phyloP scores from a whole-genome alignment of 2,329 filamentous ascomycete genomes.

The Neonectria neomacrospora region DNA sequence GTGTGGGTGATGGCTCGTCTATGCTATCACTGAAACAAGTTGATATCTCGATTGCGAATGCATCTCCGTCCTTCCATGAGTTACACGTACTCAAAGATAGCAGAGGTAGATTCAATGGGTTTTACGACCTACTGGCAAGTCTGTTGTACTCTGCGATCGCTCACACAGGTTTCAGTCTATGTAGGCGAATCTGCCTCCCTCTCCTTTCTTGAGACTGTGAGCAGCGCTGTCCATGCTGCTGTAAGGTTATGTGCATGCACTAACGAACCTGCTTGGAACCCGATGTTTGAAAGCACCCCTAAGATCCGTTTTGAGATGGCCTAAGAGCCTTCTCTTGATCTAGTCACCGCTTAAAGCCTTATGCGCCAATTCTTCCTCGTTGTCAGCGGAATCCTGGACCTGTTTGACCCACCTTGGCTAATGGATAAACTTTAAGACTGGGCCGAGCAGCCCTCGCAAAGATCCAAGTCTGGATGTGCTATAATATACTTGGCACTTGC shows the following conservation, averaged over 20 bases:
- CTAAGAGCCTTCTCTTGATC: slow-evolving; percentile 4
- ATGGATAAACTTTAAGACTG: slow-evolving; percentile 4
- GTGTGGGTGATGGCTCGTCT: background rate
- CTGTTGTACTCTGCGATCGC: background rate
- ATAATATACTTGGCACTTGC: slow-evolving; percentile 8
- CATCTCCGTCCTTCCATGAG: background rate
- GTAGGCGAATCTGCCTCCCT: slow-evolving; percentile 15
- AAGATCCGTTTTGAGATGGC: slow-evolving; percentile 7
- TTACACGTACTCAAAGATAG: slow-evolving; percentile 9
- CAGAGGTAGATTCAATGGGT: slow-evolving; percentile 15
- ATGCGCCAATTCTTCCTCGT: slow-evolving; percentile 6
- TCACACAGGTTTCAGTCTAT: slow-evolving; percentile 6
- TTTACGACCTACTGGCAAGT: background rate
- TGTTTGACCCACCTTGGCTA: slow-evolving; percentile 14
- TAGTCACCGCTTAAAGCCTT: slow-evolving; percentile 2
- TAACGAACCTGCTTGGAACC: slow-evolving; percentile 6
- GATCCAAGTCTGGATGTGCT: slow-evolving; percentile 1
- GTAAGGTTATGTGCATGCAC: slow-evolving; percentile 6
- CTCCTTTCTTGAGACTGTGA: slow-evolving; percentile 16
- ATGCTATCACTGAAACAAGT: background rate
- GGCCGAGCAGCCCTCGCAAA: slow-evolving; percentile 6
- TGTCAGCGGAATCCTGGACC: slow-evolving; percentile 9
- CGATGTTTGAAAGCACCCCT: slow-evolving; percentile 9
- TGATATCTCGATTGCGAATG: background rate
- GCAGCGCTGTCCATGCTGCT: slow-evolving; percentile 4